Evolutionary conservation across 768 basidiomycete species (phyloP), one percentile per base, ranked within the genome.

Genomic region (Paxillus rubicundulus): DNA sequence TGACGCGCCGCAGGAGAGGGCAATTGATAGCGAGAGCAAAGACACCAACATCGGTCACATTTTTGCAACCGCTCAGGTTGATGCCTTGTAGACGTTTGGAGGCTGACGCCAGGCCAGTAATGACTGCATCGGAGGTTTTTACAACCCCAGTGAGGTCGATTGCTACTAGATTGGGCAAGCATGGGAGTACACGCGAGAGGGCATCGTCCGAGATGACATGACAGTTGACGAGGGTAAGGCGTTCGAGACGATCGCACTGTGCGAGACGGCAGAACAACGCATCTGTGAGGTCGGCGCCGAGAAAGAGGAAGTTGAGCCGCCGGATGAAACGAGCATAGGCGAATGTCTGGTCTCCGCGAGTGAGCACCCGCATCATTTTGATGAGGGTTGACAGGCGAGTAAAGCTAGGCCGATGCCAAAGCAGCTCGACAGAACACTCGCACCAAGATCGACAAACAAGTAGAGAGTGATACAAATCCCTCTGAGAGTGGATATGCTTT

Each of bases 391-490:
- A 72, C 51, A 83, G 76, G 52, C 82, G 82, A 21, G 82, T 74
- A 65, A 98, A 84, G 48, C 77, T 76, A 17, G 95, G 95, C 62
- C 90, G 88, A 70, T 93, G 87, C 95, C 95, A 99, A 20, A 98
- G 78, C 18, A 98, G 80, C 69, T 98, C 92, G 39, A 95, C 93
- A 28, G 92, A 85, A 70, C 93, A 97, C 66, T 95, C 88, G 77
- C 93, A 98, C 94, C 96, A 99, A 24, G 84, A 79, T 52, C 91
- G 85, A 17, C 86, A 93, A 24, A 98, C 94, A 51, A 87, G 83
- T 54, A 95, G 78, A 37, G 82, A 79, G 57, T 77, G 75, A 57
- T 87, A 82, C 43, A 98, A 79, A 69, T 96, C 90, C 53, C 79
- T 77, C 28, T 86, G 74, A 0, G 82, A 77, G 59, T 87, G 82